Conservation (phyloP, 257 asterid species). For the Paraleonurus japonicus region DNA sequence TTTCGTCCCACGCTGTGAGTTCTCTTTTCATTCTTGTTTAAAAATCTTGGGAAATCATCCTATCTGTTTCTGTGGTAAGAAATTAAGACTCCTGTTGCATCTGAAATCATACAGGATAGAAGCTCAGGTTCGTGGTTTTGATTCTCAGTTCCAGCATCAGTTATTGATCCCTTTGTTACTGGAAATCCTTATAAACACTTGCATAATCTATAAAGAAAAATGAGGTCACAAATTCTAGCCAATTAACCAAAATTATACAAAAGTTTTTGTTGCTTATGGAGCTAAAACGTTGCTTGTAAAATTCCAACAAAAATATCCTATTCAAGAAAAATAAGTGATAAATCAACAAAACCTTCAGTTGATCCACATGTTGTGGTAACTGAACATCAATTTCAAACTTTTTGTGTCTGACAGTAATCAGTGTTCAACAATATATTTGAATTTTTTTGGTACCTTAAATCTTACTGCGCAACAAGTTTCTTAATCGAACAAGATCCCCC, state of each 20-base stretch:
- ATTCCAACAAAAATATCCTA: not conserved
- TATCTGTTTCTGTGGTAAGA: constrained; percentile 27
- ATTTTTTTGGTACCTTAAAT: not conserved
- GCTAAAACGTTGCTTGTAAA: constrained; percentile 16
- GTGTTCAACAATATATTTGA: not conserved
- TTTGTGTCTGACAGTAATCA: not conserved
- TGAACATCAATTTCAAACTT: constrained; percentile 23
- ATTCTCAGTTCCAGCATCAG: constrained; percentile 72
- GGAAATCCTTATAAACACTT: constrained; percentile 28
- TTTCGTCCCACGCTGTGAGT: constrained; percentile 84
- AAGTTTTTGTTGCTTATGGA: constrained; percentile 1
- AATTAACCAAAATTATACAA: constrained; percentile 1
- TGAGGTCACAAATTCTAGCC: constrained; percentile 17
- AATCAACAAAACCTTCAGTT: constrained; percentile 13
- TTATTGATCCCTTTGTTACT: constrained; percentile 45
- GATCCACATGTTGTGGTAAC: not conserved
- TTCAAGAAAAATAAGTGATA: not conserved
- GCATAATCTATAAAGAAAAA: constrained; percentile 14
- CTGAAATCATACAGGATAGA: constrained; percentile 79
- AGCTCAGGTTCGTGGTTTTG: constrained; percentile 90
- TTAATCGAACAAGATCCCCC: not conserved
- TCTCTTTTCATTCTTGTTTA: constrained; percentile 26
- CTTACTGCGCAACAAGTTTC: not conserved
- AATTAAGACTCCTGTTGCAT: constrained; percentile 60
- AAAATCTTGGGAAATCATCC: constrained; percentile 19